These are phyloP conservation scores for Stagonosporopsis chrysanthemi DNA, from an alignment of 2,329 filamentous ascomycete species.

Conservation along the genomic window DNA sequence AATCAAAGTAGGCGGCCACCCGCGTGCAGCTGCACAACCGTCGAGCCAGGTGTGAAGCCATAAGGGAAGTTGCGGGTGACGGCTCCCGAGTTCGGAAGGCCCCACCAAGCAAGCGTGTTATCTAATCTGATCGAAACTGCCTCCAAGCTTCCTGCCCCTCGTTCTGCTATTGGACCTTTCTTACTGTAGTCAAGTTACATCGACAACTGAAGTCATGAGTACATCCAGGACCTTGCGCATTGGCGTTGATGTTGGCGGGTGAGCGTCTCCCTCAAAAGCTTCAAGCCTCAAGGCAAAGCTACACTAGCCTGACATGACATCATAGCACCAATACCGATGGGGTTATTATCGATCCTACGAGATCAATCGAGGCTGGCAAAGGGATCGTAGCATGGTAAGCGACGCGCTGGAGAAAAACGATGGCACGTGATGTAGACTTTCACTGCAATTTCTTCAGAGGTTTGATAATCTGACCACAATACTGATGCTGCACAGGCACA, in stretches of 20 bases:
- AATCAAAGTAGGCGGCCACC: not conserved
- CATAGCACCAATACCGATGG: slow-evolving; percentile 48
- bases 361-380: slow-evolving; percentile 33
- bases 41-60: not conserved
- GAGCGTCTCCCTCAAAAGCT: slow-evolving; percentile 10
- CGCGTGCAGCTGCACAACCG: not conserved
- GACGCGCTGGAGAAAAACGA: not conserved
- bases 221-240: slow-evolving; percentile 45
- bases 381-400: slow-evolving; percentile 48
- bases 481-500: slow-evolving; percentile 38
- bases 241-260: slow-evolving; percentile 56
- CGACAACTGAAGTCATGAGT: slow-evolving; percentile 19
- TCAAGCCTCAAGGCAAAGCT: not conserved
- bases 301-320: slow-evolving; percentile 10
- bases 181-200: not conserved
- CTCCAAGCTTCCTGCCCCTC: slow-evolving; percentile 1
- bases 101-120: slow-evolving; percentile 6
- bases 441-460: not conserved
- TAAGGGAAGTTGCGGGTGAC: not conserved
- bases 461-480: not conserved
- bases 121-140: slow-evolving; percentile 17
- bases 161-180: slow-evolving; percentile 5
- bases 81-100: slow-evolving; percentile 6
- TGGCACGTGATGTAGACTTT: slow-evolving; percentile 15
- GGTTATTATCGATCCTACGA: slow-evolving; percentile 45